phyloP scores from a whole-genome alignment of 2,329 filamentous ascomycete genomes.

The Fusarium sp. region DNA sequence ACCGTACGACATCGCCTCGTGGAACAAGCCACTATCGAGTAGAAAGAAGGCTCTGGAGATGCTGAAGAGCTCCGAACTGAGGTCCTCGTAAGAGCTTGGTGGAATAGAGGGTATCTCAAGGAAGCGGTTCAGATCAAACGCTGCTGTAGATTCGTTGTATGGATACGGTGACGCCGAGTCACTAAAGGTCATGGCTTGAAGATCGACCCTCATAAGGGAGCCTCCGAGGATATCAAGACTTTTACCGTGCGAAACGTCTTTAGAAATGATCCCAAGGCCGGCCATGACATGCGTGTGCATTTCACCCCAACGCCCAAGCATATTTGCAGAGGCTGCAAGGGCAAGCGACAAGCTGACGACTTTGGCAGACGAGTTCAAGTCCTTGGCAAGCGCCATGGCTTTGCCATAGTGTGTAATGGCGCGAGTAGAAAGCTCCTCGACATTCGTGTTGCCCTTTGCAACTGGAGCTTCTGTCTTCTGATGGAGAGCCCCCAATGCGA shows the following conservation, averaged over 20 bases:
- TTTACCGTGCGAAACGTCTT: background rate
- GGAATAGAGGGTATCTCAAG: background rate
- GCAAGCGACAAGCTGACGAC: slow-evolving; percentile 42
- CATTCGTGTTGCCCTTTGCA: no score
- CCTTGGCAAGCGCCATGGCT: slow-evolving; percentile 40
- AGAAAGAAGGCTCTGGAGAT: background rate
- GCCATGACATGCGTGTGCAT: slow-evolving; percentile 41
- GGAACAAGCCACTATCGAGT: background rate
- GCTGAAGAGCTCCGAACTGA: slow-evolving; percentile 5
- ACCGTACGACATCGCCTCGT: background rate
- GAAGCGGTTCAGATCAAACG: background rate
- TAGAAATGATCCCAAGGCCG: slow-evolving; percentile 38
- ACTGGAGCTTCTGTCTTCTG: slow-evolving; percentile 13
- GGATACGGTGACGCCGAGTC: slow-evolving; percentile 41
- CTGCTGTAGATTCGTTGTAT: slow-evolving; percentile 20
- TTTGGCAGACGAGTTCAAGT: slow-evolving; percentile 30
- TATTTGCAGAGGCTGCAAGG: slow-evolving; percentile 41
- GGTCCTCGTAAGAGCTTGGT: background rate
- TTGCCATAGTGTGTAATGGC: slow-evolving; percentile 38
- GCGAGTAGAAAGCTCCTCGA: slow-evolving; percentile 18
- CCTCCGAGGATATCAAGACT: background rate
- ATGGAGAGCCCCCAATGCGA: slow-evolving; percentile 47
- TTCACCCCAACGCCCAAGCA: slow-evolving; percentile 42
- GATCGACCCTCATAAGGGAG: slow-evolving; percentile 38
- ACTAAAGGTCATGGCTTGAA: slow-evolving; percentile 44